Conservation (phyloP, 164 flowering plant genomes). For the Nelumbo lutea region DNA sequence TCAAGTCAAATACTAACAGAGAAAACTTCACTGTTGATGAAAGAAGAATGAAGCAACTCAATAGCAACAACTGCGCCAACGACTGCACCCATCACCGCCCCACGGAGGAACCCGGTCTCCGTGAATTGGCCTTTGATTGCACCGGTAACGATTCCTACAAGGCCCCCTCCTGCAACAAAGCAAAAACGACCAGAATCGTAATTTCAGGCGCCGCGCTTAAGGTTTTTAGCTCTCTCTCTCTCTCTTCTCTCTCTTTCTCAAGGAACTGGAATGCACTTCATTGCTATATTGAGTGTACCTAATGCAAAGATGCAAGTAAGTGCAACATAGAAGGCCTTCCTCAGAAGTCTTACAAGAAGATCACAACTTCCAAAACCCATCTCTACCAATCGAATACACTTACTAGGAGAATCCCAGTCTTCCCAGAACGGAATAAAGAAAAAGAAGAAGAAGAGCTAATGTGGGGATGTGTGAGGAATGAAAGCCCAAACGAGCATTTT, state of each 20-base stretch:
- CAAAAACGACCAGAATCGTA: neutral
- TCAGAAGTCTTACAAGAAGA: constrained; percentile 17
- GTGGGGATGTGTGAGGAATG: neutral
- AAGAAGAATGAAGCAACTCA: constrained; percentile 43
- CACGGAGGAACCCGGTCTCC: constrained; percentile 61
- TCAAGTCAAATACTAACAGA: too few relatives aligned
- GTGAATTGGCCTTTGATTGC: constrained; percentile 70
- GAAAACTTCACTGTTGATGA: constrained; percentile 28
- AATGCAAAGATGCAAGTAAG: constrained; percentile 44
- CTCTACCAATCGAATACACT: constrained; percentile 8
- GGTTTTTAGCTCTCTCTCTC: too few relatives aligned
- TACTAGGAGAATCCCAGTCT: too few relatives aligned
- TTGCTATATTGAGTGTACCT: constrained; percentile 21
- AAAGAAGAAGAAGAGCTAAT: neutral
- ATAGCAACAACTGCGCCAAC: constrained; percentile 61
- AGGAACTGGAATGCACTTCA: neutral
- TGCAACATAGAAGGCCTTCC: constrained; percentile 22
- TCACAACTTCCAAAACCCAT: constrained; percentile 15
- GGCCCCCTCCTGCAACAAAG: constrained; percentile 49
- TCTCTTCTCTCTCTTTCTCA: too few relatives aligned
- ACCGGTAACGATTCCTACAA: constrained; percentile 50
- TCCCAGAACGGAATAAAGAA: neutral
- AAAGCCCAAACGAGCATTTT: too few relatives aligned
- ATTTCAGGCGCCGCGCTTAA: too few relatives aligned
- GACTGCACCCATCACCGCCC: constrained; percentile 58